These are phyloP conservation scores for Nicotiana attenuata DNA, from an alignment of 257 asterid genomes.

Conservation along the genomic window DNA sequence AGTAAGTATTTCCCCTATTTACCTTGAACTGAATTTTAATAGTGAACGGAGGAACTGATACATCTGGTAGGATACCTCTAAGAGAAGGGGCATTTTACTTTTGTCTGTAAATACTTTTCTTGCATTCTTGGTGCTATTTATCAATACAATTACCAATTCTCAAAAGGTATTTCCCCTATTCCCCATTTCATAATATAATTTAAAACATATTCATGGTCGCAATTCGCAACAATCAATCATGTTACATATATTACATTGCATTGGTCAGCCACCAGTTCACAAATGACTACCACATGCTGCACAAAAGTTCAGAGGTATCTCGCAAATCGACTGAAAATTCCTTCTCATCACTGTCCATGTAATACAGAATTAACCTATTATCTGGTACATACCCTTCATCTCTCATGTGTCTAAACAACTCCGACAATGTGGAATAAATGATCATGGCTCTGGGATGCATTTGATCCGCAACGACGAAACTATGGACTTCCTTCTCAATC, in stretches of 20 bases:
- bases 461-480: constrained; percentile 71
- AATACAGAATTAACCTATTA: background rate
- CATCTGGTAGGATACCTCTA: no score
- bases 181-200: background rate
- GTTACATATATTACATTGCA: background rate
- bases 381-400: constrained; percentile 45
- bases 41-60: no score
- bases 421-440: constrained; percentile 26
- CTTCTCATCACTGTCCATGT: constrained; percentile 6
- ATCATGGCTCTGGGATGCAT: constrained; percentile 46
- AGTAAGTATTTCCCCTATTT: no score
- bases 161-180: no score
- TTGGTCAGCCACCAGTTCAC: background rate
- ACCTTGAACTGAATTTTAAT: no score
- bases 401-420: constrained; percentile 54
- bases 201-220: background rate
- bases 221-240: background rate
- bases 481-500: constrained; percentile 49
- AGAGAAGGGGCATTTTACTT: no score
- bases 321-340: background rate
- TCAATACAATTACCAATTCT: no score
- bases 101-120: no score
- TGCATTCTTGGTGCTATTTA: no score
- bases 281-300: background rate
- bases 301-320: background rate